Conservation (phyloP, 1,139 yeast genomes). For the Diutina sp. region DNA sequence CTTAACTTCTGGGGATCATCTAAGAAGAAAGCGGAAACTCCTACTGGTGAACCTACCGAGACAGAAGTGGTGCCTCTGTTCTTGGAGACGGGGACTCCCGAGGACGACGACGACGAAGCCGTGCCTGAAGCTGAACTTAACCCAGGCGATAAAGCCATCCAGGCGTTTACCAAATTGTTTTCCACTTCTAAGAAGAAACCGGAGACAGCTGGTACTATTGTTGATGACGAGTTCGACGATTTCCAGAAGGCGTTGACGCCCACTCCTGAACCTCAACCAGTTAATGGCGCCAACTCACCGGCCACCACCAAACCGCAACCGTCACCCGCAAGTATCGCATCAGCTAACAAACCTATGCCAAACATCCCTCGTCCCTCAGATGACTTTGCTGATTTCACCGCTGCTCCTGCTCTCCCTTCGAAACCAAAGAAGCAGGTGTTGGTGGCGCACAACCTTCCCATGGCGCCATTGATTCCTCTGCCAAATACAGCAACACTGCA, state of each 20-base stretch:
- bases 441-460: neutral
- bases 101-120: neutral
- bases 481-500: neutral
- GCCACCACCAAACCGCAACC: neutral
- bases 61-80: neutral
- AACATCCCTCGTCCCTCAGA: neutral
- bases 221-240: neutral
- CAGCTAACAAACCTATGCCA: neutral
- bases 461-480: neutral
- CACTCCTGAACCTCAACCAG: neutral
- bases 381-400: neutral
- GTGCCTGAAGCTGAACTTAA: neutral
- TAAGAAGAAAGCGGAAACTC: neutral
- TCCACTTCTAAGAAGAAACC: neutral
- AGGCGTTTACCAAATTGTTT: neutral
- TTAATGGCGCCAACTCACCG: neutral
- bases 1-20: slow-evolving; percentile 1
- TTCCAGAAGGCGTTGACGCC: neutral
- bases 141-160: neutral
- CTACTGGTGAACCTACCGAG: neutral
- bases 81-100: neutral
- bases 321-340: neutral
- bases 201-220: neutral
- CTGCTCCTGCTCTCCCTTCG: neutral
- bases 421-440: neutral